These are phyloP conservation scores for Ceratocystis papillata DNA, from an alignment of 2,329 filamentous ascomycete genomes.

Conservation along the genomic window DNA sequence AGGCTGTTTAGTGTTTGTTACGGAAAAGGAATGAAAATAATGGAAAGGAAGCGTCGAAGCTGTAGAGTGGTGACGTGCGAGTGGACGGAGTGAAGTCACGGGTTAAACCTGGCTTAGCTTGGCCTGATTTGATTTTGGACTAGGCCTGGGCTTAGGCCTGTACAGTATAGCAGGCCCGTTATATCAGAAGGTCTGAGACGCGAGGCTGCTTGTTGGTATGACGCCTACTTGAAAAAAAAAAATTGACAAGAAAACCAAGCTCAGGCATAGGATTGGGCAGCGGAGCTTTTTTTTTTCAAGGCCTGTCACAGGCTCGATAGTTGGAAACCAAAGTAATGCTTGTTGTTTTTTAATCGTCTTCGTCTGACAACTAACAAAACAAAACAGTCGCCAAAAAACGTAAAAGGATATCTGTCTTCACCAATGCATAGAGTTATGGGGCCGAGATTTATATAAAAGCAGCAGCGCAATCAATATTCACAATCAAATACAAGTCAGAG, in stretches of 20 bases:
- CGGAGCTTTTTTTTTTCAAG: neutral
- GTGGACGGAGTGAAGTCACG: no score
- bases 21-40: neutral
- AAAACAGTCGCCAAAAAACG: neutral
- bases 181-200: constrained; percentile 6
- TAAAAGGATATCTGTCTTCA: no score
- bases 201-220: neutral
- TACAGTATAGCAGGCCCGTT: neutral
- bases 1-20: neutral
- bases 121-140: no score
- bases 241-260: neutral
- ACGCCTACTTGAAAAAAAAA: neutral
- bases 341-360: neutral
- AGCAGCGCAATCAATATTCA: no score
- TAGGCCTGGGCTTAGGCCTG: neutral
- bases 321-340: neutral
- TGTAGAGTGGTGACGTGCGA: neutral
- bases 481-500: neutral
- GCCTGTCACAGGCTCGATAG: neutral
- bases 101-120: no score
- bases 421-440: no score
- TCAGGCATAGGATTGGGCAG: constrained; percentile 2
- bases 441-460: no score
- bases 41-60: neutral
- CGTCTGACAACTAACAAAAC: neutral